Percentiles rank a stretch among this genome's conserved stretches.
These are phyloP conservation scores for Blastobotrys mokoenaii DNA, from an alignment of 805 yeast genomes.

Conservation along the genomic window DNA sequence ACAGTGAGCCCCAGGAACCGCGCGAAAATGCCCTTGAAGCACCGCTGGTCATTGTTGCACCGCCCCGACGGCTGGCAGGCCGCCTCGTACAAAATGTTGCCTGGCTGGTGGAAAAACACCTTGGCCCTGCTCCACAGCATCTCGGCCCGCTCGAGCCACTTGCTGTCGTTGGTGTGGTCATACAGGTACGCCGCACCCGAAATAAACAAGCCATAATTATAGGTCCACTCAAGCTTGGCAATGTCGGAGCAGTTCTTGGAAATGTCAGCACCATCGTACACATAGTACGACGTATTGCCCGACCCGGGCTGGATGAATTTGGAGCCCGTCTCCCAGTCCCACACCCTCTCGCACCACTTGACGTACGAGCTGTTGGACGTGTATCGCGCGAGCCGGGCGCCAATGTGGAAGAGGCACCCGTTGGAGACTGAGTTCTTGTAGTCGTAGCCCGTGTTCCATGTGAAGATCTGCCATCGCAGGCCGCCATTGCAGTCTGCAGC, in stretches of 20 bases:
- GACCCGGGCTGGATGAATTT: slow-evolving; percentile 33
- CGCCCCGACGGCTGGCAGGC: slow-evolving; percentile 51
- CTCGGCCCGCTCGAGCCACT: slow-evolving; percentile 50
- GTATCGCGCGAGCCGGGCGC: slow-evolving; percentile 76
- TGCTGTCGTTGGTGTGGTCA: slow-evolving; percentile 49
- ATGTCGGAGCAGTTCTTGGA: slow-evolving; percentile 39
- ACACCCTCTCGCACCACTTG: slow-evolving; percentile 65
- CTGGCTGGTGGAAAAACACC: slow-evolving; percentile 36
- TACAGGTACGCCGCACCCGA: slow-evolving; percentile 63
- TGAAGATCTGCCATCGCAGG: slow-evolving; percentile 84
- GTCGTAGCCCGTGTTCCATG: slow-evolving; percentile 81
- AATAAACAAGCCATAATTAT: slow-evolving; percentile 62
- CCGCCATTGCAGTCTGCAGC: slow-evolving; percentile 58
- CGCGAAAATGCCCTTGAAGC: slow-evolving; percentile 63
- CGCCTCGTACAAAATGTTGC: slow-evolving; percentile 52
- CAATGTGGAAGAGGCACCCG: slow-evolving; percentile 71
- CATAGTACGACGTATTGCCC: slow-evolving; percentile 25
- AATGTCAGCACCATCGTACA: slow-evolving; percentile 67
- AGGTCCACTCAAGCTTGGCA: slow-evolving; percentile 59
- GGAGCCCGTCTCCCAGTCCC: slow-evolving; percentile 59
- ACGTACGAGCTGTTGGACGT: slow-evolving; percentile 62
- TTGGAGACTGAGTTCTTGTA: slow-evolving; percentile 86
- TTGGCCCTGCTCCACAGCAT: slow-evolving; percentile 40
- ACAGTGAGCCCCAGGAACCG: slow-evolving; percentile 59
- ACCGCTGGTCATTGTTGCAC: slow-evolving; percentile 71